Base-by-base conservation (phyloP, 2,329 filamentous ascomycete species). In the Rosellinia necatrix region DNA sequence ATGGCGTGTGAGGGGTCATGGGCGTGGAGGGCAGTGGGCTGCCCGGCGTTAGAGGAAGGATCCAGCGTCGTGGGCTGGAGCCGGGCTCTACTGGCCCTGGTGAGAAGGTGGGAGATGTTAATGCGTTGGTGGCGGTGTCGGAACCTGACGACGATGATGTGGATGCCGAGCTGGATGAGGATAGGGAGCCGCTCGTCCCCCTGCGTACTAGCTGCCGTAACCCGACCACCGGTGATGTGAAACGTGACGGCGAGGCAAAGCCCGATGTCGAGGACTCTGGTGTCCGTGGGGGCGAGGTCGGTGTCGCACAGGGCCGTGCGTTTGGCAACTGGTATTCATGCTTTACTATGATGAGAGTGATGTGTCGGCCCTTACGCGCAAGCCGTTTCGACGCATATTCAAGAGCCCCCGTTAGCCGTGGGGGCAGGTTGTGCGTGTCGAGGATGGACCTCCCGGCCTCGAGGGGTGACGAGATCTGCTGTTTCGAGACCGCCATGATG, bases 391-490 rank as follows among this genome's bases (percentile, higher is more conserved):
- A 85, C 12, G 78, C 75, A 63, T 85, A 84, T 55, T 86, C 83
- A 25, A 88, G 77, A 22, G 83, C 83, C 4, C 77, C 75, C 9
- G 72, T 76, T 51, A 87, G 68, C 38, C 77, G 74, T n/a, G 77
- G 70, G 2, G 84, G 83, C n/a, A 87, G 75, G 56, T 80, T 78
- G 61, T 84, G 78, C 29, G 75, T 74, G 63, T 86, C 81, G 56
- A 85, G 78, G 51, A 87, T 74, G 17, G 84, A 86, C 37, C 75
- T 74, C 15, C 84, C 84, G 24, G 84, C 84, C 75, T 87, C 85
- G 53, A 88, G 77, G 12, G 85, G 84, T 46, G 82, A 80, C 1
- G 84, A 87, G 64, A 87, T 87, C 53, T 74, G 76, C 52, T 77
- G 74, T 72, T 84, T 87, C 66, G 81, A 74, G 34, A 75, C 67